These are phyloP conservation scores for Esteya vermicola DNA, from an alignment of 2,329 filamentous ascomycete species.

Conservation along the genomic window DNA sequence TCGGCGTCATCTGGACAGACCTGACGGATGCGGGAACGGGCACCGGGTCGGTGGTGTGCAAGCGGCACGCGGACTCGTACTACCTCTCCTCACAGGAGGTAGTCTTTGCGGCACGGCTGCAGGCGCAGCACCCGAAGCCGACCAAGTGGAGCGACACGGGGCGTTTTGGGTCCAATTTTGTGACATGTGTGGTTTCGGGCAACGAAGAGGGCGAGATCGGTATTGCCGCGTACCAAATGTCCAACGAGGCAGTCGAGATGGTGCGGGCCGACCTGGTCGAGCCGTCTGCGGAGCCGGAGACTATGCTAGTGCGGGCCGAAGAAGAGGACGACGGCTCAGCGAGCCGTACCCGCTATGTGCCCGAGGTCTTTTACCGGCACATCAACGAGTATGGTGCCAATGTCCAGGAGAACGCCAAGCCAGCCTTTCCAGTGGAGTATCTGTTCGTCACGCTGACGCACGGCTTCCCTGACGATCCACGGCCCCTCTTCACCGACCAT, in stretches of 20 bases:
- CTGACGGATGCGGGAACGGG: slow-evolving; percentile 67
- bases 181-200: slow-evolving; percentile 90
- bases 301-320: slow-evolving; percentile 90
- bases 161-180: slow-evolving; percentile 87
- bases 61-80: slow-evolving; percentile 89
- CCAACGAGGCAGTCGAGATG: slow-evolving; percentile 95
- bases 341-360: slow-evolving; percentile 73
- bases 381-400: slow-evolving; percentile 96
- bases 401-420: slow-evolving; percentile 94
- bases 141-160: slow-evolving; percentile 97
- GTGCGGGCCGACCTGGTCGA: slow-evolving; percentile 88
- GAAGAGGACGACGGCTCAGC: slow-evolving; percentile 63
- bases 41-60: slow-evolving; percentile 83
- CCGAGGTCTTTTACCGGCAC: slow-evolving; percentile 88
- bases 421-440: slow-evolving; percentile 91
- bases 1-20: slow-evolving; percentile 93
- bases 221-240: slow-evolving; percentile 86
- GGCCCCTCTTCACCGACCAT: slow-evolving; percentile 58
- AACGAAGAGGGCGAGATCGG: slow-evolving; percentile 80
- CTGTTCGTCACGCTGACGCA: slow-evolving; percentile 91
- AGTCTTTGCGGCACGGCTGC: slow-evolving; percentile 72
- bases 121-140: slow-evolving; percentile 75
- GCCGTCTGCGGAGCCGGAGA: slow-evolving; percentile 78
- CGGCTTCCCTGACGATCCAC: slow-evolving; percentile 74
- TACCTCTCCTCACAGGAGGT: slow-evolving; percentile 88